Evolutionary conservation across 768 basidiomycete species (phyloP), one percentile per base, ranked within the genome.

Genomic region (Rhodocollybia butyracea): DNA sequence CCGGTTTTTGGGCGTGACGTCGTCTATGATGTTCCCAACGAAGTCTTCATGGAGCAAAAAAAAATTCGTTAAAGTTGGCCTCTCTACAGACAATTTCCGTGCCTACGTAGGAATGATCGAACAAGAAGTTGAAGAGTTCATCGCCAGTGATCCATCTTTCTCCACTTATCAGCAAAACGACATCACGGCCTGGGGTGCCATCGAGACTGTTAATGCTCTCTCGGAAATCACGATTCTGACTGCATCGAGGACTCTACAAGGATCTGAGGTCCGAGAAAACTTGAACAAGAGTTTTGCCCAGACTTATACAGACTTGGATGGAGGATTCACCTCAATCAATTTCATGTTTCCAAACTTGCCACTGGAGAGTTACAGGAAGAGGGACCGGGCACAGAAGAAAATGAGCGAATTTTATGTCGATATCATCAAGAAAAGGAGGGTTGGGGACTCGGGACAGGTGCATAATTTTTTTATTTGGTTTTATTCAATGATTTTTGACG

Each of bases 11-110:
- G 97, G 42, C 94, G 93, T 66, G 95, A 92, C 45, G 97, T 99
- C 43, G 95, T 98, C 11, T 99, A 98, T 68, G 97, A 98, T 63
- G 86, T 91, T 48, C 96, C 97, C 30, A 98, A 98, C 69, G 91
- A 95, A 45, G 74, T 90, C 42, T 86, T 99, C 71, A 98, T 99
- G 95, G 94, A 99, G 64, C 97, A 99, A 70, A 99, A 99, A n/a
- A 80, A 90, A 89, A 68, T 98, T 98, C 66, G 88, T 98, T 71
- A 99, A 99, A 75, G 86, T 94, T 58, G 95, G 97, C 22, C 83
- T 99, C 21, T 91, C 94, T 11, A 85, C 83, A 12, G 95, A 98
- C 26, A 95, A 95, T 70, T 85, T 99, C 70, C 83, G 87, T 40
- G 78, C 85, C 29, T 98, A 99, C 50, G 79, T 85, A 19, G 83